Conservation (phyloP, 2,329 filamentous ascomycete genomes). For the Shiraia bambusicola region DNA sequence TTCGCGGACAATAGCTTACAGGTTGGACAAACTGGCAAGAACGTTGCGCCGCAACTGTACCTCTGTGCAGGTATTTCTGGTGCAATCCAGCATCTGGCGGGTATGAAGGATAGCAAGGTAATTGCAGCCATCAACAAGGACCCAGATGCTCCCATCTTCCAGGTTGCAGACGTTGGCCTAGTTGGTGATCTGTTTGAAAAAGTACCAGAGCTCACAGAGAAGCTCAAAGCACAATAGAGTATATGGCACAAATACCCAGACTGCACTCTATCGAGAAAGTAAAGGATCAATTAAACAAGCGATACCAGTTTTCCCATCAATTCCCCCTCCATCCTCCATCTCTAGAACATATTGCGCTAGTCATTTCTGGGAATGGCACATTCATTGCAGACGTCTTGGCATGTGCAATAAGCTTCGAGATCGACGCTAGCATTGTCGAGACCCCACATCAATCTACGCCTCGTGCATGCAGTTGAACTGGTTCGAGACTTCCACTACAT, state of each 20-base stretch:
- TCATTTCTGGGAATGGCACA: no score
- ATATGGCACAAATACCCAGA: background rate
- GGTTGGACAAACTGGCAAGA: conserved; percentile 98
- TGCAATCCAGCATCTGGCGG: conserved; percentile 95
- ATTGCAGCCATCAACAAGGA: conserved; percentile 99
- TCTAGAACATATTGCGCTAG: no score
- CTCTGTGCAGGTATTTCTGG: conserved; percentile 94
- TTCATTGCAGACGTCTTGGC: no score
- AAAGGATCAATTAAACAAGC: background rate
- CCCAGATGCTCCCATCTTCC: conserved; percentile 94
- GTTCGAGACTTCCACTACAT: no score
- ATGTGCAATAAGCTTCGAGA: conserved; percentile 12
- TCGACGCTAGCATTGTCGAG: background rate
- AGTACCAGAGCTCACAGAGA: conserved; percentile 93
- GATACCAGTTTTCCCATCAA: no score
- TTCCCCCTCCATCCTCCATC: no score
- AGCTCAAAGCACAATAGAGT: conserved; percentile 64
- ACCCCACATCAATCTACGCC: no score
- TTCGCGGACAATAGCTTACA: conserved; percentile 98
- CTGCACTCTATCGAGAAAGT: conserved; percentile 1
- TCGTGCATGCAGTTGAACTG: no score
- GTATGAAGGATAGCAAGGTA: conserved; percentile 99
- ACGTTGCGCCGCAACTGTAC: conserved; percentile 94
- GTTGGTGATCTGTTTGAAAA: conserved; percentile 95
- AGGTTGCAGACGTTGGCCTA: conserved; percentile 92